Evolutionary conservation across 331 rosid genomes (phyloP).

Genomic region (Prunus yedoensis): DNA sequence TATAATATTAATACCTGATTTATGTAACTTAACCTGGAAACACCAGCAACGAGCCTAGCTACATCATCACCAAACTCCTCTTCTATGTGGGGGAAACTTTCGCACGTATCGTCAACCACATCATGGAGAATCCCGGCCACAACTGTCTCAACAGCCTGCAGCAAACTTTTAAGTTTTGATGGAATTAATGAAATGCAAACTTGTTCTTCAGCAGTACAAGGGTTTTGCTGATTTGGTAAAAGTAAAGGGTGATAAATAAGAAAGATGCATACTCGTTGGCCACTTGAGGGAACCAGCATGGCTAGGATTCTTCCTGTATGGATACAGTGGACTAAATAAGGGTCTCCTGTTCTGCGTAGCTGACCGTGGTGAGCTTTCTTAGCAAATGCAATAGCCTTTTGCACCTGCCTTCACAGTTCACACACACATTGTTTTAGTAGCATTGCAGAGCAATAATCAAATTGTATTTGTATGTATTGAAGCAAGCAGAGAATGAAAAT

Average conservation of each 20-base stretch:
- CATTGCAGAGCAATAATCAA: slow-evolving; percentile 23
- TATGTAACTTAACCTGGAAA: slow-evolving; percentile 84
- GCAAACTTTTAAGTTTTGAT: slow-evolving; percentile 27
- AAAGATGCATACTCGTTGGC: slow-evolving; percentile 61
- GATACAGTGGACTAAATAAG: slow-evolving; percentile 84
- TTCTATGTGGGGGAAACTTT: slow-evolving; percentile 62
- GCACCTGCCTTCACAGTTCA: slow-evolving; percentile 92
- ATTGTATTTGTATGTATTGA: background rate
- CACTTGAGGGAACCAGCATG: slow-evolving; percentile 83
- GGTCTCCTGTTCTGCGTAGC: slow-evolving; percentile 86
- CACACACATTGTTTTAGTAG: slow-evolving; percentile 44
- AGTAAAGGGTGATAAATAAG: background rate
- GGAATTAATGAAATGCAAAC: slow-evolving; percentile 13
- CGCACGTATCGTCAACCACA: slow-evolving; percentile 80
- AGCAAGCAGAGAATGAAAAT: slow-evolving; percentile 31
- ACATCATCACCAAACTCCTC: slow-evolving; percentile 84
- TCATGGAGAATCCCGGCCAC: slow-evolving; percentile 98
- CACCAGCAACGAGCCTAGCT: slow-evolving; percentile 84
- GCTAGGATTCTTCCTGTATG: slow-evolving; percentile 94
- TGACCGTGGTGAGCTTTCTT: slow-evolving; percentile 91
- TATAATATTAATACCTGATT: slow-evolving; percentile 65
- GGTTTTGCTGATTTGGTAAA: background rate
- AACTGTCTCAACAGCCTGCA: slow-evolving; percentile 89
- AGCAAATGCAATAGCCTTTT: slow-evolving; percentile 86
- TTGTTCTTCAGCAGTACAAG: background rate